Evolutionary conservation across 805 yeast species (phyloP), one percentile per base, ranked within the genome.

Genomic region (Pichia kluyveri): DNA sequence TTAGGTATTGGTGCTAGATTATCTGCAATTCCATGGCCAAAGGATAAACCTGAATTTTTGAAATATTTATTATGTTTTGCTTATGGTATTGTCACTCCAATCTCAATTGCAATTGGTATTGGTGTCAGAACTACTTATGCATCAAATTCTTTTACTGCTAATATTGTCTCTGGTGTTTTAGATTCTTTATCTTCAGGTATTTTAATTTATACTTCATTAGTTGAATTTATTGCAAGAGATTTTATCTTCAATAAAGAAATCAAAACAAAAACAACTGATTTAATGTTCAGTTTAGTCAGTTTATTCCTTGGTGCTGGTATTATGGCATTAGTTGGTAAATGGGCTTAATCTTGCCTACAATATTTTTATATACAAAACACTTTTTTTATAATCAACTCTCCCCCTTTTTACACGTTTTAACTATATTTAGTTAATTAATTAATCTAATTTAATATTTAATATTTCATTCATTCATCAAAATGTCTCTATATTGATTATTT

Each of bases 1-100:
- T 69, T 86, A 44, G 95, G 93, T 52, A 71, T 86, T 55, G 93
- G 93, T 38, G 74, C 89, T 3, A 76, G 95, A 62, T 70, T 83
- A 37, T 80, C 86, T 1, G 73, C 71, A 17, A 68, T 76, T 1
- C 59, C 61, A 40, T 70, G 73, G 73, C 72, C 74, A 18, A 15
- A 18, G 46, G 52, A 39, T 42, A 47, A 40, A 57, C 52, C 53
- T 7, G 51, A 54, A 38, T 48, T 45, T 19, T 60, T 58, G 54
- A 68, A 72, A 56, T 67, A 59, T 50, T 69, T 79, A 1, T 82
- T 85, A 15, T 76, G 55, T 77, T 71, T 40, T 69, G 74, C 64
- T 30, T 81, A 68, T 60, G 62, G 77, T 8, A 41, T 82, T 6
- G 71, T 83, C 15, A 81, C 91, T 1, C 93, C 93, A 2, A 65